These are phyloP conservation scores for Nigrospora sphaerica DNA, from an alignment of 2,329 filamentous ascomycete genomes.

Conservation along the genomic window DNA sequence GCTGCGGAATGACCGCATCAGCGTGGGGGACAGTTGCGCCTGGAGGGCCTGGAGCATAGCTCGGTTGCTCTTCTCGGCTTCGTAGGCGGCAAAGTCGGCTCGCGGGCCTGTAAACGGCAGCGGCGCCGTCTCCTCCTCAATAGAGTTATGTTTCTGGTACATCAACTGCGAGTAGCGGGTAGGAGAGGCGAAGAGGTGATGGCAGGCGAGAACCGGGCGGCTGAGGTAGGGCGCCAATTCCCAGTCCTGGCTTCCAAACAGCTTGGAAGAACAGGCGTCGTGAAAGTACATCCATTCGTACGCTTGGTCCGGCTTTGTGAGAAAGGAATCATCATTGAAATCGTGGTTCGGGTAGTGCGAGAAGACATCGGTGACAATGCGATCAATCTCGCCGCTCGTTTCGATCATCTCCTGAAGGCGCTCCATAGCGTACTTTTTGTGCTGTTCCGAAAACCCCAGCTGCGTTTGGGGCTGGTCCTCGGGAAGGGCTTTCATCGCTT, in stretches of 20 bases:
- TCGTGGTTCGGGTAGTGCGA: slow-evolving; percentile 77
- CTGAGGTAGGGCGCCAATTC: slow-evolving; percentile 83
- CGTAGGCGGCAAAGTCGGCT: slow-evolving; percentile 74
- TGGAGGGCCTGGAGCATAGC: slow-evolving; percentile 69
- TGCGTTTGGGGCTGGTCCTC: slow-evolving; percentile 51
- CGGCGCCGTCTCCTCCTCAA: slow-evolving; percentile 42
- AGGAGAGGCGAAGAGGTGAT: slow-evolving; percentile 79
- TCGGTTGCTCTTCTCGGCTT: slow-evolving; percentile 73
- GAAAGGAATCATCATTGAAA: slow-evolving; percentile 86
- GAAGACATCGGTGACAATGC: slow-evolving; percentile 78
- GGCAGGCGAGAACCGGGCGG: slow-evolving; percentile 82
- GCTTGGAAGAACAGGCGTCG: slow-evolving; percentile 69
- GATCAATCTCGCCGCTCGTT: slow-evolving; percentile 70
- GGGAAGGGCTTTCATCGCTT: slow-evolving; percentile 33
- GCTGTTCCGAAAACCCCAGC: slow-evolving; percentile 65
- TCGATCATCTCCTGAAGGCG: slow-evolving; percentile 70
- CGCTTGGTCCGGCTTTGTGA: slow-evolving; percentile 71
- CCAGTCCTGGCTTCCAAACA: slow-evolving; percentile 86
- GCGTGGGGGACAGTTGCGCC: slow-evolving; percentile 59
- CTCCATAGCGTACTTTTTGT: slow-evolving; percentile 66
- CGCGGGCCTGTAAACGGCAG: slow-evolving; percentile 75
- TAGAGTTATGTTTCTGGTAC: slow-evolving; percentile 37
- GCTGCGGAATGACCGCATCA: slow-evolving; percentile 74
- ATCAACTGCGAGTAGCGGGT: slow-evolving; percentile 37
- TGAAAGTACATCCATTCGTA: slow-evolving; percentile 97